Evolutionary conservation across 2,329 filamentous ascomycete species (phyloP).

Genomic region (Beauveria sp.): DNA sequence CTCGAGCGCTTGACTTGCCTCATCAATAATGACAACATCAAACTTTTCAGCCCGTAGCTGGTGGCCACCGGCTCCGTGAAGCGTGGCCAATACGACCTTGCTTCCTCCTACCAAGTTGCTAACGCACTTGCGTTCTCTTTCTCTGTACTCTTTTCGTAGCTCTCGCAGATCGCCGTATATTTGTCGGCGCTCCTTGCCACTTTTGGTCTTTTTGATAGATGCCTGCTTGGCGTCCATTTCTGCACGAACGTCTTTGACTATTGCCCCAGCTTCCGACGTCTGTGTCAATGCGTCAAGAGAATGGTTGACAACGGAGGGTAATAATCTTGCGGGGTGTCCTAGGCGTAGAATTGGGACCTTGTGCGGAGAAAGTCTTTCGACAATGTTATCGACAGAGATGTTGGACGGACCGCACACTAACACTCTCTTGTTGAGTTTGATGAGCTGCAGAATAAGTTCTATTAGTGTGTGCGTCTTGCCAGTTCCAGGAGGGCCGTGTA

Average conservation of each 20-base stretch:
- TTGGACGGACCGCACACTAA: slow-evolving; percentile 96
- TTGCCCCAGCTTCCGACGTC: slow-evolving; percentile 80
- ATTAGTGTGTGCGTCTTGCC: slow-evolving; percentile 96
- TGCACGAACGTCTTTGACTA: slow-evolving; percentile 81
- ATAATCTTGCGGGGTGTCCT: slow-evolving; percentile 82
- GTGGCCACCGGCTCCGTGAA: slow-evolving; percentile 84
- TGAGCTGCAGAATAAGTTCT: slow-evolving; percentile 86
- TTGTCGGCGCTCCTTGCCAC: slow-evolving; percentile 66
- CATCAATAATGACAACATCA: slow-evolving; percentile 91
- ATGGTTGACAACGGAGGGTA: slow-evolving; percentile 81
- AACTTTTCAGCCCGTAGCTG: slow-evolving; percentile 76
- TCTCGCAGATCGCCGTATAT: slow-evolving; percentile 83
- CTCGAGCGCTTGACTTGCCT: slow-evolving; percentile 91
- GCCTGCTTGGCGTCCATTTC: slow-evolving; percentile 93
- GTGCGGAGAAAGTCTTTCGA: slow-evolving; percentile 79
- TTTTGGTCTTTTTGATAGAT: slow-evolving; percentile 79
- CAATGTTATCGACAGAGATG: slow-evolving; percentile 96
- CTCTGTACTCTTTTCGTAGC: slow-evolving; percentile 78
- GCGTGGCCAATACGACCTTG: slow-evolving; percentile 82
- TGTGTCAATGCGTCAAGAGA: slow-evolving; percentile 87
- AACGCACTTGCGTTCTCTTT: slow-evolving; percentile 77
- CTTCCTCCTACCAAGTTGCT: slow-evolving; percentile 65
- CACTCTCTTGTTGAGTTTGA: slow-evolving; percentile 64
- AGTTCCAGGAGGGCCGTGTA: slow-evolving; percentile 93
- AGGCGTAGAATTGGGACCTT: slow-evolving; percentile 83